Conservation (phyloP, 305 asterid species). For the Rubia tinctorum region DNA sequence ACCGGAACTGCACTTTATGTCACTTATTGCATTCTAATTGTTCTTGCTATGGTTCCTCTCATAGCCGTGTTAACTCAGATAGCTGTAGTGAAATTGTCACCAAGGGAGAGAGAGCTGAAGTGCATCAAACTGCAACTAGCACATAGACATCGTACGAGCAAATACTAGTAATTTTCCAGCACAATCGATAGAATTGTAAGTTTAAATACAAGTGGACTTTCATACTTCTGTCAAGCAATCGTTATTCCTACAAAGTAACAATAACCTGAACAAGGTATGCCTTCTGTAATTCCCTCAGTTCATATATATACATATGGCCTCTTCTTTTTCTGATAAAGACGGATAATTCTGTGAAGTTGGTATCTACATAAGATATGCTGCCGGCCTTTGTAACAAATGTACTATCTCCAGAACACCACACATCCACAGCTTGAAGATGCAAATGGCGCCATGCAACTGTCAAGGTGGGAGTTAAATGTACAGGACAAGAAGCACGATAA, state of each 20-base stretch:
- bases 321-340: background rate
- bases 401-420: conserved; percentile 13
- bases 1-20: background rate
- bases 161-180: background rate
- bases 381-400: conserved; percentile 1
- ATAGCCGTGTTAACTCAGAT: no score
- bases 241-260: conserved; percentile 4
- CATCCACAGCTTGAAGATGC: background rate
- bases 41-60: background rate
- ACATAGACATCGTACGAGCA: background rate
- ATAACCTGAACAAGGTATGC: background rate
- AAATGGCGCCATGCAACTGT: conserved; percentile 15
- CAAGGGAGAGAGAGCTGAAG: no score
- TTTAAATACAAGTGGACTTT: background rate
- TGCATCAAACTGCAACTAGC: no score
- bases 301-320: background rate
- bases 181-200: background rate
- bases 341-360: background rate
- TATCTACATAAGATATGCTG: conserved; percentile 13
- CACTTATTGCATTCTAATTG: background rate
- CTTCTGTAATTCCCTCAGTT: background rate
- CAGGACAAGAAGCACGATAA: conserved; percentile 47
- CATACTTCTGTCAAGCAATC: background rate
- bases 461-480: conserved; percentile 40
- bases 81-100: no score